Percentiles rank a stretch among this genome's conserved stretches.
Evolutionary conservation across 495 filamentous ascomycete species (phyloP).

Genomic region (Penicillium lividum): DNA sequence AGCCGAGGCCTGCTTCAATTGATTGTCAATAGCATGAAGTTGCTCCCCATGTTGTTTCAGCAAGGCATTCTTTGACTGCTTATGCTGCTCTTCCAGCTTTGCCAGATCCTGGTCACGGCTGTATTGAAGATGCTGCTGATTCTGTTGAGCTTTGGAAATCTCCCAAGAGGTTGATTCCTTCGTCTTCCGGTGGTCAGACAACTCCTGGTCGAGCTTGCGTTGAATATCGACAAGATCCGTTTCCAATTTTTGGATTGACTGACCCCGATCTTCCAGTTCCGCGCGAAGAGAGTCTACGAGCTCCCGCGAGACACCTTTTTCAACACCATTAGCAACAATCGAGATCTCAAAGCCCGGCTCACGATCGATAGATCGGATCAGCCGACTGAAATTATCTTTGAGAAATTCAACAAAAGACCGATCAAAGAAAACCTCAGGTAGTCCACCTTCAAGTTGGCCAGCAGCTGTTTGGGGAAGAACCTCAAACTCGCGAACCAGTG

Average conservation of each 20-base stretch:
- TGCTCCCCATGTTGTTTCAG: slow-evolving; percentile 50
- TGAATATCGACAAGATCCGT: slow-evolving; percentile 65
- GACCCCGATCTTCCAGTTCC: slow-evolving; percentile 72
- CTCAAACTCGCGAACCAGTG: slow-evolving; percentile 89
- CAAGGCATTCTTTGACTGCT: slow-evolving; percentile 43
- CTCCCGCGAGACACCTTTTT: slow-evolving; percentile 81
- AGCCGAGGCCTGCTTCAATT: slow-evolving; percentile 50
- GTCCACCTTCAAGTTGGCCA: slow-evolving; percentile 53
- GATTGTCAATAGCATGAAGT: slow-evolving; percentile 48
- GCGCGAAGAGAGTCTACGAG: slow-evolving; percentile 79
- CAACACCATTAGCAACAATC: slow-evolving; percentile 71
- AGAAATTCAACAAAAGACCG: slow-evolving; percentile 88
- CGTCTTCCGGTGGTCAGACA: slow-evolving; percentile 70
- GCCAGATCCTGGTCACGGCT: slow-evolving; percentile 63
- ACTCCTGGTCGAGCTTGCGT: slow-evolving; percentile 72
- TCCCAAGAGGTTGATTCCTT: slow-evolving; percentile 69
- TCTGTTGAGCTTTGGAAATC: slow-evolving; percentile 62
- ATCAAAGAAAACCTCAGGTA: slow-evolving; percentile 87
- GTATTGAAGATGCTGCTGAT: slow-evolving; percentile 70
- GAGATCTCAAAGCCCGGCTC: slow-evolving; percentile 85
- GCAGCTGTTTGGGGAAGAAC: slow-evolving; percentile 71
- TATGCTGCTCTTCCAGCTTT: slow-evolving; percentile 49
- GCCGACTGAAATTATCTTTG: slow-evolving; percentile 89
- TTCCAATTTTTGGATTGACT: slow-evolving; percentile 67
- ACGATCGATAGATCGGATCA: slow-evolving; percentile 84